Conservation (phyloP, 2,329 filamentous ascomycete genomes). For the Calonectria crousiana region DNA sequence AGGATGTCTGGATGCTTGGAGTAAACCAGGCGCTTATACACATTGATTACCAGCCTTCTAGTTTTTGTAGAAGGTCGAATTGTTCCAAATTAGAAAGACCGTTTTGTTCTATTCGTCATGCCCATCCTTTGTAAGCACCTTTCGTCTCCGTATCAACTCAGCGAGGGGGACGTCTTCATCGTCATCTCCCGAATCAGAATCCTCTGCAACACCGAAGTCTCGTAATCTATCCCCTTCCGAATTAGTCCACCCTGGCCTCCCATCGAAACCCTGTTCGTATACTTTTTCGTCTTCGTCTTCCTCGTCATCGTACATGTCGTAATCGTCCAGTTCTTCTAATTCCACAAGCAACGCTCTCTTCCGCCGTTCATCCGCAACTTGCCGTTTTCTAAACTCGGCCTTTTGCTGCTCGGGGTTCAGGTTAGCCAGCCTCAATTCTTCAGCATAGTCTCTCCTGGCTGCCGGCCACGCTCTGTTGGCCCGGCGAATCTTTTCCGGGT, state of each 20-base stretch:
- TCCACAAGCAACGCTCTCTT: constrained; percentile 59
- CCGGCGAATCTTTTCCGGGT: constrained; percentile 70
- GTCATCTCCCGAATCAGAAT: constrained; percentile 52
- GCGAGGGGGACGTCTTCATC: constrained; percentile 77
- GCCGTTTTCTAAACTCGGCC: constrained; percentile 62
- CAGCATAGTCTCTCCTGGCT: constrained; percentile 50
- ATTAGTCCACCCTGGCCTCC: constrained; percentile 74
- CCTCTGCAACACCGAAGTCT: constrained; percentile 86
- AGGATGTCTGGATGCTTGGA: constrained; percentile 38
- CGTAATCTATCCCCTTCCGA: constrained; percentile 79
- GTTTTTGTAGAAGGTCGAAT: constrained; percentile 31
- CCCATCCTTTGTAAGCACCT: constrained; percentile 49
- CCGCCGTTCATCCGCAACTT: constrained; percentile 60
- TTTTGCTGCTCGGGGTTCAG: constrained; percentile 58
- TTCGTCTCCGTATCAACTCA: constrained; percentile 72
- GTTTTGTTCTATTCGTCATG: constrained; percentile 46
- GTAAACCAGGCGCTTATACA: constrained; percentile 28
- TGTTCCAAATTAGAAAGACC: constrained; percentile 31
- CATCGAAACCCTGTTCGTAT: constrained; percentile 49
- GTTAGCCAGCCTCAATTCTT: constrained; percentile 51
- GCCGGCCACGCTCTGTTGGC: constrained; percentile 54
- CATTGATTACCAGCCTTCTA: constrained; percentile 7
- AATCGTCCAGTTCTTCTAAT: constrained; percentile 69
- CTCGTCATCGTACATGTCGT: constrained; percentile 68
- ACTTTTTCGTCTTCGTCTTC: constrained; percentile 65